Evolutionary conservation across 805 yeast genomes (phyloP).

Genomic region (Starmerella riodocensis): DNA sequence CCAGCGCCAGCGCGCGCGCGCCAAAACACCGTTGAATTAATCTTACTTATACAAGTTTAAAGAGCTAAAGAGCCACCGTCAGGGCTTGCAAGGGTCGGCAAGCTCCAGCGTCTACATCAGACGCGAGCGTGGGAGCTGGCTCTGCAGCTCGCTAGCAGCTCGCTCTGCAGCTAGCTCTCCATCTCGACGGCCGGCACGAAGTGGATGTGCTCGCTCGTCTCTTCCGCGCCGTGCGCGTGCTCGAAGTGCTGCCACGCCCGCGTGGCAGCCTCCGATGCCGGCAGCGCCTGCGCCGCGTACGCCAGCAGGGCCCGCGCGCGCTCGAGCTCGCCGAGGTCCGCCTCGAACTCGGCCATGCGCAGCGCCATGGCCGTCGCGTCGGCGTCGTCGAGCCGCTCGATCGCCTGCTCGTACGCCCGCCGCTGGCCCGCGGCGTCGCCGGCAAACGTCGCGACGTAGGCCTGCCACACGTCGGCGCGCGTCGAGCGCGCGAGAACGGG

Average conservation of each 20-base stretch:
- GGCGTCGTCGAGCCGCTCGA: slow-evolving; percentile 35
- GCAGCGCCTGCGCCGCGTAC: slow-evolving; percentile 30
- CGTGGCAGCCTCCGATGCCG: too few relatives aligned
- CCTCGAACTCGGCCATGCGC: slow-evolving; percentile 45
- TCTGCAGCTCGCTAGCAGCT: neutral
- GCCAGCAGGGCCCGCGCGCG: slow-evolving; percentile 53
- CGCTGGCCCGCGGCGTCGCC: slow-evolving; percentile 29
- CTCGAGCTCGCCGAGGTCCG: slow-evolving; percentile 35
- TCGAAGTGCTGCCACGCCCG: slow-evolving; percentile 3
- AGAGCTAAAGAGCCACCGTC: too few relatives aligned
- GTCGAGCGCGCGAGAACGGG: slow-evolving; percentile 1
- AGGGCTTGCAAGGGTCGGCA: too few relatives aligned
- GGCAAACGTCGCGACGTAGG: slow-evolving; percentile 5
- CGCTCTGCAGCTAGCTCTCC: neutral
- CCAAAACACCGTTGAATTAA: too few relatives aligned
- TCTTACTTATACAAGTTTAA: too few relatives aligned
- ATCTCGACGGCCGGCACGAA: slow-evolving; percentile 1
- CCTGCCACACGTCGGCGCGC: slow-evolving; percentile 4
- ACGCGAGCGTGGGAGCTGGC: too few relatives aligned
- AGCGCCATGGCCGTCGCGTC: slow-evolving; percentile 34
- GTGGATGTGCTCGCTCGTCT: neutral
- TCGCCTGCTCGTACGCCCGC: slow-evolving; percentile 39
- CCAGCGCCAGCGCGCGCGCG: too few relatives aligned
- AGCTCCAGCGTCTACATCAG: too few relatives aligned
- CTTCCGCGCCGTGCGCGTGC: neutral